Percentiles rank a stretch among this genome's conserved stretches.
Evolutionary conservation across 2,329 filamentous ascomycete genomes (phyloP).

Genomic region (Didymella pomorum): DNA sequence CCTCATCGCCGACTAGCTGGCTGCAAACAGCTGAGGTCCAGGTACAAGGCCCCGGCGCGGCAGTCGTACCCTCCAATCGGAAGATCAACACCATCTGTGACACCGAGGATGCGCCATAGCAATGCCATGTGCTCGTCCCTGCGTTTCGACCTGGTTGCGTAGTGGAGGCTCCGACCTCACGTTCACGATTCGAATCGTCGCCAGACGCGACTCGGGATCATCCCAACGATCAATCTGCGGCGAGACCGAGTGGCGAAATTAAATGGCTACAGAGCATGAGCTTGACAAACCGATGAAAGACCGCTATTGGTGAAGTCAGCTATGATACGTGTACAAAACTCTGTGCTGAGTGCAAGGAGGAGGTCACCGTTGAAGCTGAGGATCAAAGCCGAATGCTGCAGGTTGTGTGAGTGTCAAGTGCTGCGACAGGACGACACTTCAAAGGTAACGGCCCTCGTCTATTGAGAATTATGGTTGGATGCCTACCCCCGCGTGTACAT

Average conservation of each 20-base stretch:
- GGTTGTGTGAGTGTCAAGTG: not conserved
- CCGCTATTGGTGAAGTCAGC: not conserved
- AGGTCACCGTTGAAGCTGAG: not conserved
- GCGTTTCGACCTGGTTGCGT: not conserved
- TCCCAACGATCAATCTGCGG: not conserved
- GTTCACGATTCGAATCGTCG: conserved; percentile 2
- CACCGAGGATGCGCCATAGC: not conserved
- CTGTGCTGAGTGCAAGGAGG: not conserved
- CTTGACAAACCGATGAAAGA: not conserved
- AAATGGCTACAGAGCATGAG: not conserved
- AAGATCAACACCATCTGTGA: not conserved
- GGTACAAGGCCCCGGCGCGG: not conserved
- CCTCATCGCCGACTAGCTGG: conserved; percentile 3
- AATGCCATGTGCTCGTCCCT: conserved; percentile 2
- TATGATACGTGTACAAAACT: not conserved
- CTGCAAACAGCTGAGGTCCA: conserved; percentile 1
- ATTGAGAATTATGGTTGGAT: not conserved
- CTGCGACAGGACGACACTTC: conserved; percentile 1
- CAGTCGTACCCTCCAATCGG: not conserved
- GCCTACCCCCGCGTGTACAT: not conserved
- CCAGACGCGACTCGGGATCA: not conserved
- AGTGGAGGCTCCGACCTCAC: not conserved
- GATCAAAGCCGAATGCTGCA: not conserved
- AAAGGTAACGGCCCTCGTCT: not conserved
- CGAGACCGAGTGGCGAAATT: not conserved